Conservation (phyloP, 2,329 filamentous ascomycete genomes). For the Clathrospora elynae region DNA sequence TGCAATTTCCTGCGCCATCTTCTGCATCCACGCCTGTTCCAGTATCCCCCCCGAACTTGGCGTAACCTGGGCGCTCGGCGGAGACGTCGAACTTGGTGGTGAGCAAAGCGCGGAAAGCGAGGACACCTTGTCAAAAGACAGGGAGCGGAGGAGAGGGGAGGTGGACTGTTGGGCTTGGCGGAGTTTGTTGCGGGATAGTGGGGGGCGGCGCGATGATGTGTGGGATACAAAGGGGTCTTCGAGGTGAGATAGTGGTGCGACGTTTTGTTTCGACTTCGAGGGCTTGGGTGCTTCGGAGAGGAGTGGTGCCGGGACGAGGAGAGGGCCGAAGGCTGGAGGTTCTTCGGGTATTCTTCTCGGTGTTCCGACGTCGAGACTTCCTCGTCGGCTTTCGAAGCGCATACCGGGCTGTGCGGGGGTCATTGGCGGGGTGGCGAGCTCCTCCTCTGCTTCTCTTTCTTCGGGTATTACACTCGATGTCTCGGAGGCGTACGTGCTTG, state of each 20-base stretch:
- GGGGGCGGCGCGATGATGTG: conserved; percentile 30
- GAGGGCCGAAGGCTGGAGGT: conserved; percentile 20
- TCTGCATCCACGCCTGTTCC: conserved; percentile 85
- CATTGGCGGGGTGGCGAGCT: conserved; percentile 39
- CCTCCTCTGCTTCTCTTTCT: conserved; percentile 40
- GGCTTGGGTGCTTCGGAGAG: conserved; percentile 32
- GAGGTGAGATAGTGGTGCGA: conserved; percentile 7
- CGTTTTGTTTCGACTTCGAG: conserved; percentile 28
- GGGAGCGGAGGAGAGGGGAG: conserved; percentile 44
- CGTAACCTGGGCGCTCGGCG: conserved; percentile 31
- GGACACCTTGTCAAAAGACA: conserved; percentile 41
- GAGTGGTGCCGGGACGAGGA: conserved; percentile 37
- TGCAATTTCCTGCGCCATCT: conserved; percentile 93
- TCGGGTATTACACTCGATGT: conserved; percentile 54
- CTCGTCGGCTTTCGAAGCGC: conserved; percentile 32
- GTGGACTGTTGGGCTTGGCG: conserved; percentile 41
- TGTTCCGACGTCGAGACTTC: conserved; percentile 32
- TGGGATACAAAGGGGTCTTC: conserved; percentile 20
- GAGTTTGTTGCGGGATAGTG: conserved; percentile 39
- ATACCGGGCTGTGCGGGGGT: conserved; percentile 32
- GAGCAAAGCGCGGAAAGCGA: conserved; percentile 34
- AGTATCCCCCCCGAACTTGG: conserved; percentile 59
- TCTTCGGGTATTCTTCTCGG: conserved; percentile 31
- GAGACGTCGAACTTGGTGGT: conserved; percentile 30
- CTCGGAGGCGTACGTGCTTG: conserved; percentile 63